phyloP scores from a whole-genome alignment of 1,284 basidiomycete genomes.

The Irpex sp. region DNA sequence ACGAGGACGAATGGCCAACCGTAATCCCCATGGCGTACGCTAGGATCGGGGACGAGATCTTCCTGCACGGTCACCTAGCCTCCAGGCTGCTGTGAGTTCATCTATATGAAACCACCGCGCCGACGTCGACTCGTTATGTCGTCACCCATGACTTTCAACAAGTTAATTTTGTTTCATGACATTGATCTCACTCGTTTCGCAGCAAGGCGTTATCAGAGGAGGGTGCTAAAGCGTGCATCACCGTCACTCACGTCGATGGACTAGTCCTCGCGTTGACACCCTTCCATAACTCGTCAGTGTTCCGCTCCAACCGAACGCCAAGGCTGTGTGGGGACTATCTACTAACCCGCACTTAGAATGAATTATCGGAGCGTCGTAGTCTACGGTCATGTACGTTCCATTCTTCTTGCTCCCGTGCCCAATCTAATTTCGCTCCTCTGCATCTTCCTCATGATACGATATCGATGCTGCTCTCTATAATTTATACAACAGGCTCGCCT shows the following conservation, averaged over 20 bases:
- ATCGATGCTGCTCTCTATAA: too few relatives aligned
- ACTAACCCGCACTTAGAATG: not conserved
- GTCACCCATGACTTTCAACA: too few relatives aligned
- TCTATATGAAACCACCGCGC: not conserved
- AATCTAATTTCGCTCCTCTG: not conserved
- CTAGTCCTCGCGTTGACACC: not conserved
- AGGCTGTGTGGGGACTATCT: not conserved
- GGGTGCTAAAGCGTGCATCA: constrained; percentile 1
- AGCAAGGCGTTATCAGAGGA: not conserved
- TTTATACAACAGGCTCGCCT: not conserved
- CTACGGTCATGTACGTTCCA: not conserved
- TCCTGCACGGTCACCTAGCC: not conserved
- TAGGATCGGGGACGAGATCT: not conserved
- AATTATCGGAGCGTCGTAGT: not conserved
- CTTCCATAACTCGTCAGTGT: constrained; percentile 1
- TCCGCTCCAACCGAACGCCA: not conserved
- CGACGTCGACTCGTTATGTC: not conserved
- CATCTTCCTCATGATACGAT: too few relatives aligned
- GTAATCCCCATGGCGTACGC: constrained; percentile 1
- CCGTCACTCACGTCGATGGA: not conserved
- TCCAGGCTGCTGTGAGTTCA: not conserved
- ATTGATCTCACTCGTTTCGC: not conserved
- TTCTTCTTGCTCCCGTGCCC: not conserved
- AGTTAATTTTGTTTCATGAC: not conserved
- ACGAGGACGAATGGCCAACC: not conserved